Evolutionary conservation across 768 basidiomycete species (phyloP), one percentile per base, ranked within the genome.

Genomic region (Stropharia rugosoannulata): DNA sequence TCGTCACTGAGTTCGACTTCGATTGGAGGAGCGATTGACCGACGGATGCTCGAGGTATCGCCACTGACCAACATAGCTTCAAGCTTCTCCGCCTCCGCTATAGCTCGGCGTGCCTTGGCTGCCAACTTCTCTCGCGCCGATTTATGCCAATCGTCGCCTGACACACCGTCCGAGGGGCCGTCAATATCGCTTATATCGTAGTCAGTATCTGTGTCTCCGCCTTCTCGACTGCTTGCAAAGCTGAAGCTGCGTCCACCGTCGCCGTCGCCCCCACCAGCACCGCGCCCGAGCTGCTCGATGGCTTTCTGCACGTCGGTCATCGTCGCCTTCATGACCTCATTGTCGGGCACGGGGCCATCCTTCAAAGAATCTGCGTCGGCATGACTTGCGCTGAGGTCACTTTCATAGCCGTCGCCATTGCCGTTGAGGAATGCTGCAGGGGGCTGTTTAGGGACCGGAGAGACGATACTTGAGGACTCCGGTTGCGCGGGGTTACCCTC

Each of bases 291-390:
- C 63, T 94, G 90, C 57, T 95, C 90, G 62, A 95, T 94, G 16
- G 93, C 93, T 60, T 90, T 75, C 69, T 96, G 90, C 5, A 96
- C 90, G 55, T 95, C 93, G 2, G 89, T 93, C 79, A 95, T 80
- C 2, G 93, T 96, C 1, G 87, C 90, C 38, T 83, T 83, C 90
- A 96, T 93, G 54, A 89, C 82, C 57, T 83, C 83, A 12, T 73
- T 80, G 43, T 80, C 75, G 41, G 73, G 71, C 39, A 64, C 62
- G 8, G 62, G 43, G 29, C 50, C 55, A 9, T 62, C 55, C n/a
- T 62, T 58, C 25, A 64, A 59, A 4, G 62, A 57, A 29, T 55
- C 59, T 18, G 56, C 49, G 40, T 59, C 52, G 9, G 45, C 54
- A 55, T 57, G 35, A n/a, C 59, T 51, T 55, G 46, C 22, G 13